Conservation (phyloP, 192 early-diverging fungal species). For the Gonapodya prolifera region DNA sequence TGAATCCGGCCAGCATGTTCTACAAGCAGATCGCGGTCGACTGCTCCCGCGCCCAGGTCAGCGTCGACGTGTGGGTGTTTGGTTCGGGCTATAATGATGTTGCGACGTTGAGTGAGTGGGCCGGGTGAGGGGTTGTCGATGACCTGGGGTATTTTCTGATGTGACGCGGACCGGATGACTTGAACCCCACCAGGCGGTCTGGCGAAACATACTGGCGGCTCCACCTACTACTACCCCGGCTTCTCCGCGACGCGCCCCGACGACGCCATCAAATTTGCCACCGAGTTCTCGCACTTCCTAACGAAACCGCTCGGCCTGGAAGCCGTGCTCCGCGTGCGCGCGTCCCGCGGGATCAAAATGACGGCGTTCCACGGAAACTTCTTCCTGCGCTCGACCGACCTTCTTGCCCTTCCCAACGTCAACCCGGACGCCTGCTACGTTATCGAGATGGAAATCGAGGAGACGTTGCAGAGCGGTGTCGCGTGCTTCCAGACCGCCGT, state of each 20-base stretch:
- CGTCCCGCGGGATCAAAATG: slow-evolving; percentile 80
- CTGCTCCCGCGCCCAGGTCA: slow-evolving; percentile 78
- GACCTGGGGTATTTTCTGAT: too few relatives aligned
- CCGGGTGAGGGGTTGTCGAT: too few relatives aligned
- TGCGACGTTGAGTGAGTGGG: slow-evolving; percentile 63
- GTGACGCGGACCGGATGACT: too few relatives aligned
- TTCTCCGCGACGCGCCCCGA: slow-evolving; percentile 73
- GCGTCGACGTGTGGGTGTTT: slow-evolving; percentile 80
- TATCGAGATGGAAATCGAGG: slow-evolving; percentile 66
- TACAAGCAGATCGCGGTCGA: slow-evolving; percentile 89
- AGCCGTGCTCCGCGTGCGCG: slow-evolving; percentile 84
- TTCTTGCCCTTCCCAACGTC: slow-evolving; percentile 83
- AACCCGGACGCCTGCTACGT: slow-evolving; percentile 83
- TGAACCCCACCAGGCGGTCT: too few relatives aligned
- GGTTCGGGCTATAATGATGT: slow-evolving; percentile 74
- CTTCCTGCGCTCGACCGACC: slow-evolving; percentile 87
- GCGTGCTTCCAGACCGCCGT: slow-evolving; percentile 94
- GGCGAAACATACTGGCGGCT: slow-evolving; percentile 66
- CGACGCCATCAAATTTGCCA: slow-evolving; percentile 69
- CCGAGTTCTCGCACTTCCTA: slow-evolving; percentile 71
- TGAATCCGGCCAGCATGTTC: slow-evolving; percentile 72
- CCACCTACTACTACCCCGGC: slow-evolving; percentile 75
- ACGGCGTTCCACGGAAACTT: slow-evolving; percentile 92
- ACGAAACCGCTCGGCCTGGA: slow-evolving; percentile 71
- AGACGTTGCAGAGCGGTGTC: slow-evolving; percentile 53